phyloP scores from a whole-genome alignment of 768 basidiomycete genomes.

The Suillus cothurnatus region DNA sequence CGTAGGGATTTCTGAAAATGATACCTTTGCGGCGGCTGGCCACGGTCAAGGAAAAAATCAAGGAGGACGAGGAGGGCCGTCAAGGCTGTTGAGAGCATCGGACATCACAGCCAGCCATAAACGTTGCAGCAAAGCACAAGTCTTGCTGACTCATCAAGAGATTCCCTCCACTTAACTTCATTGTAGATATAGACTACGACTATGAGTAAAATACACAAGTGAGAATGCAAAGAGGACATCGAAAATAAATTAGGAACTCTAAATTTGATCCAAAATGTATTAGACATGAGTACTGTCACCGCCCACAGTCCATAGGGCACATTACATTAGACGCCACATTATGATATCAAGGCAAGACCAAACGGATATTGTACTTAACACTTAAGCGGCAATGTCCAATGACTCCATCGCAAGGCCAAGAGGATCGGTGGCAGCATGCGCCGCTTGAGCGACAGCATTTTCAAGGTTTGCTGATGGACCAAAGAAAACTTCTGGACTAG shows the following conservation, averaged over 20 bases:
- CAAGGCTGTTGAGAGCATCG: slow-evolving; percentile 45
- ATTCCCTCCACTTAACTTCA: background rate
- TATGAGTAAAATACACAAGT: slow-evolving; percentile 6
- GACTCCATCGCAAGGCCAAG: slow-evolving; percentile 67
- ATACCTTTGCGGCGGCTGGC: slow-evolving; percentile 5
- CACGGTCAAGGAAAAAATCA: slow-evolving; percentile 18
- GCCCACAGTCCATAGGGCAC: background rate
- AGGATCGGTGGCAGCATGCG: slow-evolving; percentile 50
- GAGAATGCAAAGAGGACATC: background rate
- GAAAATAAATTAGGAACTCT: slow-evolving; percentile 1
- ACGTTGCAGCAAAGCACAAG: slow-evolving; percentile 18
- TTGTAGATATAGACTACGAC: background rate
- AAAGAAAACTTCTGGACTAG: slow-evolving; percentile 90
- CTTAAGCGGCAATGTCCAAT: slow-evolving; percentile 29
- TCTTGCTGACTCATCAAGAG: slow-evolving; percentile 7
- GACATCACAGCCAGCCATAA: slow-evolving; percentile 15
- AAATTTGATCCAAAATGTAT: background rate
- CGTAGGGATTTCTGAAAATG: slow-evolving; percentile 24
- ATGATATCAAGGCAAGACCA: slow-evolving; percentile 5
- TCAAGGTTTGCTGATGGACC: slow-evolving; percentile 45
- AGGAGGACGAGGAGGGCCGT: slow-evolving; percentile 50
- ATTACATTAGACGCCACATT: slow-evolving; percentile 3
- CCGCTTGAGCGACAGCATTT: slow-evolving; percentile 35
- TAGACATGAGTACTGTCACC: background rate
- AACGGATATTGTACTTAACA: slow-evolving; percentile 17